Percentiles rank a stretch among this genome's conserved stretches.
phyloP scores from a whole-genome alignment of 345 rosid genomes.

The Gossypium australe region DNA sequence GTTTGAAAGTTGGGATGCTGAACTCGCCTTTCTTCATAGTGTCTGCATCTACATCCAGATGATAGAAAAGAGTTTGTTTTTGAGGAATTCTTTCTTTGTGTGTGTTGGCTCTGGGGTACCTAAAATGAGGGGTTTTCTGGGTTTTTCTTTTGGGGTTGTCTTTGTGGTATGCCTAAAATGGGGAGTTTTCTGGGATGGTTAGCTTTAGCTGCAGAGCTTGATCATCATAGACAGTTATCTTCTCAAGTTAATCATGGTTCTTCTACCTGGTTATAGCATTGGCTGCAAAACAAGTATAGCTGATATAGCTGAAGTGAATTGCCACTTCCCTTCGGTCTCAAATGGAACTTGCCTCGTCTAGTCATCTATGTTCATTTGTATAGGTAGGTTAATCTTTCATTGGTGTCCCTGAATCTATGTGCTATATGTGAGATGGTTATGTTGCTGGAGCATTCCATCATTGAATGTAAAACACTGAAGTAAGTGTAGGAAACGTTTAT shows the following conservation, averaged over 20 bases:
- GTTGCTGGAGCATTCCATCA: neutral
- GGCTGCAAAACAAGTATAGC: neutral
- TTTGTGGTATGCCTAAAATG: too few species aligned
- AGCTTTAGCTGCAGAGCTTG: neutral
- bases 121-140: too few species aligned
- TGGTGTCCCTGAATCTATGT: neutral
- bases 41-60: neutral
- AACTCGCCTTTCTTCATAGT: neutral
- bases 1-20: slow-evolving; percentile 8
- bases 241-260: neutral
- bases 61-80: neutral
- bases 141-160: too few species aligned
- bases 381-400: neutral
- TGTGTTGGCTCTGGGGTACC: too few species aligned
- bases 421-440: neutral
- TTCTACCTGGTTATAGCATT: neutral
- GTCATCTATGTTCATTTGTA: neutral
- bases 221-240: neutral
- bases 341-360: neutral
- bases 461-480: neutral
- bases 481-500: neutral
- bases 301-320: neutral
- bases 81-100: neutral
- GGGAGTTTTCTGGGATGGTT: too few species aligned
- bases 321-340: neutral